Evolutionary conservation across 192 early-diverging fungal species (phyloP).

Genomic region (Oehlia diaphana): DNA sequence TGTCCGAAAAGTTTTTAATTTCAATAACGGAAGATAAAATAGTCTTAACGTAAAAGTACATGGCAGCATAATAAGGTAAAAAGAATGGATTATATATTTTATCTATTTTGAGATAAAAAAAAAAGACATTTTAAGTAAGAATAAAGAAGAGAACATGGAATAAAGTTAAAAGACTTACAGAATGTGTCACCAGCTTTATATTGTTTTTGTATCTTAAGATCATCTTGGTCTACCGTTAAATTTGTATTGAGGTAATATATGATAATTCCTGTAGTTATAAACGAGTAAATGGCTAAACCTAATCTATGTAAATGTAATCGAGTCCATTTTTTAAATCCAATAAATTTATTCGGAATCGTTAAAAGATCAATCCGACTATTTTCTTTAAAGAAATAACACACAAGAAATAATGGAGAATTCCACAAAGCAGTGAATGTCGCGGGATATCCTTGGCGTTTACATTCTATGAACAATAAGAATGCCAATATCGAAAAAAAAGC

Average conservation of each 20-base stretch:
- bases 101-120: conserved; percentile 8
- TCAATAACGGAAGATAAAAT: conserved; percentile 4
- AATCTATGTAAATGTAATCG: conserved; percentile 1
- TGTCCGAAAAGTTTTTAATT: neutral
- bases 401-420: conserved; percentile 24
- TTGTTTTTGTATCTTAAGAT: neutral
- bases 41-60: conserved; percentile 22
- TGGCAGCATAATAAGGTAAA: conserved; percentile 25
- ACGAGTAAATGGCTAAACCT: neutral
- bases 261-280: conserved; percentile 16
- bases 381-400: conserved; percentile 22
- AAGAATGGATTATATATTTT: conserved; percentile 20
- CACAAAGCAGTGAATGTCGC: conserved; percentile 21
- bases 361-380: conserved; percentile 18
- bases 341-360: conserved; percentile 21
- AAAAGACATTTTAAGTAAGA: neutral
- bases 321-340: conserved; percentile 27
- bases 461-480: conserved; percentile 5
- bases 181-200: conserved; percentile 7
- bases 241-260: conserved; percentile 13
- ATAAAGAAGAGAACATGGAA: neutral
- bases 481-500: neutral
- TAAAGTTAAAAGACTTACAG: conserved; percentile 16
- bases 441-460: conserved; percentile 16
- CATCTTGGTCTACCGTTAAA: conserved; percentile 15